Conservation (phyloP, 805 yeast genomes). For the Ogataea neopini region DNA sequence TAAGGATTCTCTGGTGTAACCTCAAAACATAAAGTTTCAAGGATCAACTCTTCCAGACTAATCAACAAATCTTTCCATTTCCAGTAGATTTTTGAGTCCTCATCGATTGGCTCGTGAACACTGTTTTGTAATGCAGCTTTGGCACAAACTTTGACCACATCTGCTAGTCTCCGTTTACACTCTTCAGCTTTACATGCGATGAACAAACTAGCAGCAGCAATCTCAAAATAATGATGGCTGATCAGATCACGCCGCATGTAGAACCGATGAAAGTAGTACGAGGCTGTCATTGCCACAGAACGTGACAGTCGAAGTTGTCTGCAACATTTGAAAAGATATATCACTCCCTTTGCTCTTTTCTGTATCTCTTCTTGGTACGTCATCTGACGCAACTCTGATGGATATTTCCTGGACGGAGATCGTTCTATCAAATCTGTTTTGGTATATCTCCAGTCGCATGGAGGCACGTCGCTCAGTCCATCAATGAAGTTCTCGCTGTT, state of each 20-base stretch:
- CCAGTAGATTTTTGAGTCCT: slow-evolving; percentile 49
- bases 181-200: slow-evolving; percentile 57
- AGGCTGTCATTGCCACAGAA: slow-evolving; percentile 49
- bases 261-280: slow-evolving; percentile 51
- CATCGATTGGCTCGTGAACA: slow-evolving; percentile 40
- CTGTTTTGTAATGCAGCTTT: slow-evolving; percentile 43
- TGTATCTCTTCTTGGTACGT: slow-evolving; percentile 40
- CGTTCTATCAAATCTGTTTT: slow-evolving; percentile 24
- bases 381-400: slow-evolving; percentile 29
- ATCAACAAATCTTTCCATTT: slow-evolving; percentile 51
- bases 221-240: slow-evolving; percentile 48
- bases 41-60: slow-evolving; percentile 45
- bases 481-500: slow-evolving; percentile 29
- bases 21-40: slow-evolving; percentile 50
- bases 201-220: slow-evolving; percentile 51
- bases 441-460: slow-evolving; percentile 31
- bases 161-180: slow-evolving; percentile 46
- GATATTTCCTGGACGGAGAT: slow-evolving; percentile 39
- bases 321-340: slow-evolving; percentile 47
- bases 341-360: slow-evolving; percentile 48
- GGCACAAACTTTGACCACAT: slow-evolving; percentile 51
- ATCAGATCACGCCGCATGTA: slow-evolving; percentile 47
- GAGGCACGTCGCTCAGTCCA: slow-evolving; percentile 30
- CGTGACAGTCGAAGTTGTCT: slow-evolving; percentile 46
- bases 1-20: slow-evolving; percentile 45